Evolutionary conservation across 352 stramenopile species (phyloP), one percentile per base, ranked within the genome.

Genomic region (Phytophthora cryptogea): DNA sequence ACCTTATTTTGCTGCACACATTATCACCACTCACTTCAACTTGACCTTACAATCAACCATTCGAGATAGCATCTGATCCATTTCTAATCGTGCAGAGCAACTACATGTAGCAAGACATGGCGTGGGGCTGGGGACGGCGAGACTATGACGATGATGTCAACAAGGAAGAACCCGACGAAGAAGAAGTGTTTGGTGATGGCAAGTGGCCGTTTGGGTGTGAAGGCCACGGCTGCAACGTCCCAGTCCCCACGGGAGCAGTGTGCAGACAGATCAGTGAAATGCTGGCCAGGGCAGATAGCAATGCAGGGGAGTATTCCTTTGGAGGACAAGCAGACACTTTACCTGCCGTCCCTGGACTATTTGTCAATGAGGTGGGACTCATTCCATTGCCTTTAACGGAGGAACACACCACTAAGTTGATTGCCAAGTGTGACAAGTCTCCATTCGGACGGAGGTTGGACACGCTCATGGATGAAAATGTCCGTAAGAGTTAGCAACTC

Each of bases 401-500:
- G 17, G 47, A 54, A 23, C 14, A 33, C 14, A 33, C 47, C 9
- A 20, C 17, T 16, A 54, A 44, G 17, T 16, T 54, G 46, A 54
- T 54, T 41, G 20, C 32, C 13, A 30, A 31, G 10, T 39, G 46
- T n/a, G 32, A 54, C 5, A 42, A 54, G 28, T 54, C 47, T 10
- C 33, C 47, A 11, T 54, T 44, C 13, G 47, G 47, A 17, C 9
- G 20, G 4, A 43, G 35, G 10, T 31, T 37, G 11, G 26, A 54
- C 13, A 50, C 43, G 3, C 17, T 42, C 20, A 42, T 54, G 20
- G 47, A 54, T 23, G 47, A 54, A 4, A 54, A 23, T 17, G 46
- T 53, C 3, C 46, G 46, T 10, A 53, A 53, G 1, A 53, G 46
- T 31, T 53, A 31, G 47, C 32, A 54, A 40, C 33, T 54, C 11